phyloP scores from a whole-genome alignment of 2,329 filamentous ascomycete genomes.

The Colletotrichum kahawae region DNA sequence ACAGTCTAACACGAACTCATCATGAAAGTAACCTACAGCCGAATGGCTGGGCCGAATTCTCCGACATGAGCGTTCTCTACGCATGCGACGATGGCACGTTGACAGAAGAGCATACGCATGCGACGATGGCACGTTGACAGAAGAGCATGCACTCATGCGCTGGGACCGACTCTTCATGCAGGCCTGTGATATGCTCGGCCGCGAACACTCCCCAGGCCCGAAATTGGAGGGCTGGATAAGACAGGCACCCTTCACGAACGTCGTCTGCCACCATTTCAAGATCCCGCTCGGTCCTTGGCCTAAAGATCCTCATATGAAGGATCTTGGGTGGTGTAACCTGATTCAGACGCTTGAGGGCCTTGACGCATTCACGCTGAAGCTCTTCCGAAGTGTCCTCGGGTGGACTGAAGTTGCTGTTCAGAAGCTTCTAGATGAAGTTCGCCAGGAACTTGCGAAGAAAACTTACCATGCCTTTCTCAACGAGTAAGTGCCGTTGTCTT shows the following conservation, averaged over 20 bases:
- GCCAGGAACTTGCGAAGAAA: background rate
- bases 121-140: constrained; percentile 41
- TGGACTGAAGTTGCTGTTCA: background rate
- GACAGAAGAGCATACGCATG: constrained; percentile 43
- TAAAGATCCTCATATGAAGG: background rate
- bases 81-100: constrained; percentile 46
- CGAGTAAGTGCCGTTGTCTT: background rate
- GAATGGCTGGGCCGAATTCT: constrained; percentile 59
- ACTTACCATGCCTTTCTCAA: background rate
- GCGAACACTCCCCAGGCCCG: background rate
- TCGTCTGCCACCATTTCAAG: background rate
- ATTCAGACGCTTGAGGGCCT: background rate
- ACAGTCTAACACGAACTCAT: too few relatives aligned
- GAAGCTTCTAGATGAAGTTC: background rate
- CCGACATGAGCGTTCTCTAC: constrained; percentile 57
- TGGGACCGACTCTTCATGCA: constrained; percentile 51
- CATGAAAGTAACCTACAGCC: constrained; percentile 51
- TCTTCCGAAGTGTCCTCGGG: background rate
- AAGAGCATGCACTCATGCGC: constrained; percentile 45
- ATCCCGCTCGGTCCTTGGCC: background rate
- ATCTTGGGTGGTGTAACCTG: background rate
- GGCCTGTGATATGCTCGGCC: constrained; percentile 34
- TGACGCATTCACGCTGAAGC: background rate
- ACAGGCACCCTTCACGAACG: background rate
- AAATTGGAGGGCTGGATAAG: background rate